Evolutionary conservation across 768 basidiomycete genomes (phyloP), one percentile per base, ranked within the genome.

Genomic region (Saitozyma podzolica): DNA sequence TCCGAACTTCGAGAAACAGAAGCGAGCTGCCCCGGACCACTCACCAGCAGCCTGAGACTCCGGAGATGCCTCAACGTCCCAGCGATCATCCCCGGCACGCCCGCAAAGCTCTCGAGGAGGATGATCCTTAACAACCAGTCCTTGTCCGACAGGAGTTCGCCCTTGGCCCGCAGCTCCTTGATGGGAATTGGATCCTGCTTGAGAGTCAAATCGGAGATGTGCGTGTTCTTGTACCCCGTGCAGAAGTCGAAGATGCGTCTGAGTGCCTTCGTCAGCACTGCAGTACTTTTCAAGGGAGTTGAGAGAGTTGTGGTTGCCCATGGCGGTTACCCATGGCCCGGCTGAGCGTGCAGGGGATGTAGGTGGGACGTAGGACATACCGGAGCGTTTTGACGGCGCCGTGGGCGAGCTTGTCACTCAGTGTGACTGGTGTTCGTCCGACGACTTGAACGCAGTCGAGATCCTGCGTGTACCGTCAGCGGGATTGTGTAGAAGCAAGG

Each of bases 21-120:
- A 9, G 39, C 4, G 54, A 55, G 40, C 8, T n/a, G 29, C 43
- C 6, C 45, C 61, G 14, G 16, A 50, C 0, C 8, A 70, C 83
- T 70, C 70, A 89, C 89, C 90, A 98, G 90, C 43, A 93, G 82
- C 47, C 96, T 86, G 45, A 99, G 83, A 78, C 91, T 92, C 48
- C 85, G 85, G 41, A 99, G 83, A 81, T 99, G 96, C 37, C 96
- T 85, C 42, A 94, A 54, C 29, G 78, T 76, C 2, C 77, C 81
- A 17, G 72, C 81, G 2, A 80, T 92, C 91, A 94, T 94, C 6
- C 94, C 94, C 17, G 95, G 95, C 0, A 97, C 93, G 19, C 91
- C 96, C 11, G 96, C 96, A 57, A 96, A 86, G 56, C 85, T 88
- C 81, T 98, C 95, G 41, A 98, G 83, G 81, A 88, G 85, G 51